phyloP scores from a whole-genome alignment of 73 alveolate genomes.

The Paramecium sonneborni region DNA sequence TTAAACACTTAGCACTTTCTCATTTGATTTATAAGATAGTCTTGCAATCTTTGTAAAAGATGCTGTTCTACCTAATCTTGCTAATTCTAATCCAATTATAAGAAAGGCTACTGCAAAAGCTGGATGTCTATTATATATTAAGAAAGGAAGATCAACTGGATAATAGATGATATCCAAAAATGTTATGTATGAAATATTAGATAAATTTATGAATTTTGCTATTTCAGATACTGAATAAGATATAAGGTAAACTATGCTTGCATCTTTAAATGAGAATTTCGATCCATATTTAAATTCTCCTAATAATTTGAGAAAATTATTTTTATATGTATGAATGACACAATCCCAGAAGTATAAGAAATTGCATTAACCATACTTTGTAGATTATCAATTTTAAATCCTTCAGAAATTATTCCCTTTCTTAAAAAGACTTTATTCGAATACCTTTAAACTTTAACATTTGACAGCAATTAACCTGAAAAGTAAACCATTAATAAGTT shows the following conservation, averaged over 20 bases:
- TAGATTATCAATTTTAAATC: constrained; percentile 76
- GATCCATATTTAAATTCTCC: constrained; percentile 77
- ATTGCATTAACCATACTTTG: constrained; percentile 79
- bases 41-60: constrained; percentile 66
- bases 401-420: constrained; percentile 77
- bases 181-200: constrained; percentile 75
- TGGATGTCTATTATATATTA: constrained; percentile 62
- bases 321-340: constrained; percentile 84
- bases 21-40: constrained; percentile 53
- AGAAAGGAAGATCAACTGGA: constrained; percentile 47
- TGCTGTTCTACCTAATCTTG: constrained; percentile 63
- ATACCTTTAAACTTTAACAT: constrained; percentile 69
- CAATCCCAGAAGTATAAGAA: constrained; percentile 77
- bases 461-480: constrained; percentile 56
- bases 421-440: constrained; percentile 74
- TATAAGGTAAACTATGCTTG: constrained; percentile 82
- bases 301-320: constrained; percentile 74
- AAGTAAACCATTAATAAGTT: constrained; percentile 48
- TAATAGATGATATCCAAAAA: constrained; percentile 60
- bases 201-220: constrained; percentile 83
- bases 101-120: constrained; percentile 69
- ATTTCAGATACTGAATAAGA: constrained; percentile 84
- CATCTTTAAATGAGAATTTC: constrained; percentile 78
- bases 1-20: constrained; percentile 58
- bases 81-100: constrained; percentile 54